Conservation (phyloP, 352 stramenopile species). For the Globisporangium viniferum region DNA sequence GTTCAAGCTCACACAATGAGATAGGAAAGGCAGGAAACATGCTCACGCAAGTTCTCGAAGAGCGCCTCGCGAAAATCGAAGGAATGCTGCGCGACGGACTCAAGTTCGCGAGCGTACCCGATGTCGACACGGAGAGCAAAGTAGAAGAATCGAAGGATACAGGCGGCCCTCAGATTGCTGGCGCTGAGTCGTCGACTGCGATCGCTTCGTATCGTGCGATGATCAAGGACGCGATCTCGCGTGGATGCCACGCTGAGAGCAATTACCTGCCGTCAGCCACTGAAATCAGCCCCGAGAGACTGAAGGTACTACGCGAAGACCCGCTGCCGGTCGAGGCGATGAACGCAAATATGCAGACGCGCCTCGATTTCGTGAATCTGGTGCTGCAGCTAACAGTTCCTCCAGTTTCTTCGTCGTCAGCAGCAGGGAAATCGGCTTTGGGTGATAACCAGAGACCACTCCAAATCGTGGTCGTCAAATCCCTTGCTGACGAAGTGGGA, state of each 20-base stretch:
- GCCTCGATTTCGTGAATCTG: conserved; percentile 28
- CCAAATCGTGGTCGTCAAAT: conserved; percentile 16
- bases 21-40: background rate
- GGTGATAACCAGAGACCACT: conserved; percentile 2
- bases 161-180: background rate
- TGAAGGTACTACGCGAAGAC: background rate
- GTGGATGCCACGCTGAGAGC: background rate
- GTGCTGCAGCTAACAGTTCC: conserved; percentile 23
- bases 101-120: background rate
- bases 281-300: background rate
- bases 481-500: background rate
- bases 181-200: background rate
- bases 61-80: conserved; percentile 22
- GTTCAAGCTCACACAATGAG: background rate
- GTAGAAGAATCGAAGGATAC: background rate
- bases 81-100: conserved; percentile 14
- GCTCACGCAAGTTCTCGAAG: conserved; percentile 7
- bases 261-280: background rate
- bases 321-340: conserved; percentile 15
- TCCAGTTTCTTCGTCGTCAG: background rate
- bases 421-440: background rate
- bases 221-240: conserved; percentile 13
- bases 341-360: conserved; percentile 28
- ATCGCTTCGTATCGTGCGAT: background rate
- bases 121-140: background rate